phyloP scores from a whole-genome alignment of 768 basidiomycete species.

The Russula dissimulans region DNA sequence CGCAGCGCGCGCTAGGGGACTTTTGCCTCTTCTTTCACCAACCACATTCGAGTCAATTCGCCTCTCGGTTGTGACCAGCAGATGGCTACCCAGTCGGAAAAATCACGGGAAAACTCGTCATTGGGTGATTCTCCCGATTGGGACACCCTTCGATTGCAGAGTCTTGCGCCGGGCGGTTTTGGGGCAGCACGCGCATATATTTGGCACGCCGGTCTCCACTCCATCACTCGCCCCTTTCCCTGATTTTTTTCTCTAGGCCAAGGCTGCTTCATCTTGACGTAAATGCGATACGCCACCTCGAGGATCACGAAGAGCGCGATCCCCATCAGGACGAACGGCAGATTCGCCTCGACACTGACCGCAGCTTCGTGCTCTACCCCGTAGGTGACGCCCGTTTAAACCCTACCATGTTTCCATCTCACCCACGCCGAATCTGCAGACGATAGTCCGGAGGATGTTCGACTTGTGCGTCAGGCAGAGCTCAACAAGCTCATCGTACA shows the following conservation, averaged over 20 bases:
- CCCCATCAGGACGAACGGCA: slow-evolving; percentile 76
- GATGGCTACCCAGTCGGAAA: background rate
- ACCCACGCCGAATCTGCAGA: background rate
- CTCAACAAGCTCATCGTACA: slow-evolving; percentile 67
- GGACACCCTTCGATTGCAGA: slow-evolving; percentile 37
- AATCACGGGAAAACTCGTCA: background rate
- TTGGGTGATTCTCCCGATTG: slow-evolving; percentile 29
- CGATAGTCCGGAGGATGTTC: slow-evolving; percentile 26
- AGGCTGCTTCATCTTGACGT: slow-evolving; percentile 28
- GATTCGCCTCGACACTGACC: slow-evolving; percentile 81
- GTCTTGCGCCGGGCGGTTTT: slow-evolving; percentile 56
- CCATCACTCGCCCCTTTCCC: slow-evolving; percentile 16
- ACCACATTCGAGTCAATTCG: no score
- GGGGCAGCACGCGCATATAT: slow-evolving; percentile 43
- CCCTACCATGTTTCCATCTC: background rate
- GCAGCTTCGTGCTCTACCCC: slow-evolving; percentile 90
- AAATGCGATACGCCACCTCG: slow-evolving; percentile 1
- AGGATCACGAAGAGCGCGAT: background rate
- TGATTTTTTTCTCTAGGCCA: slow-evolving; percentile 30
- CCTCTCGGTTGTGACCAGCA: no score
- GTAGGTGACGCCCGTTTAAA: slow-evolving; percentile 38
- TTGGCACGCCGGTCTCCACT: slow-evolving; percentile 38
- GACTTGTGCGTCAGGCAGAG: slow-evolving; percentile 50
- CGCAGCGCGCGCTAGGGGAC: no score
- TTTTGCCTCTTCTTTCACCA: no score